Conservation (phyloP, 192 early-diverging fungal species). For the Coemansia sp. region DNA sequence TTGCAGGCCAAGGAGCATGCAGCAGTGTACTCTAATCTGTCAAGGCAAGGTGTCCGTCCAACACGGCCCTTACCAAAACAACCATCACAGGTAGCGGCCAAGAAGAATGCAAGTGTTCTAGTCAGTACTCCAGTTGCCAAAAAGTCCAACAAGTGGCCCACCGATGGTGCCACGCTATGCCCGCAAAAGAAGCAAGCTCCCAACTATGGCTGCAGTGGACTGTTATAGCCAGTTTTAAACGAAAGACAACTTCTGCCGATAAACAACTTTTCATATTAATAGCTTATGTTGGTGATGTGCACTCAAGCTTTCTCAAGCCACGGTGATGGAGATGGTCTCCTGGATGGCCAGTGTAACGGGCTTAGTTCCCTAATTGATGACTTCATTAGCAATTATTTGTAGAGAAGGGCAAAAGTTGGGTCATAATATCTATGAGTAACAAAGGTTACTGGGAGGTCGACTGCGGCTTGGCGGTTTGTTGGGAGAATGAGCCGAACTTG, state of each 20-base stretch:
- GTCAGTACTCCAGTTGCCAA: background rate
- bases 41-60: background rate
- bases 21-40: background rate
- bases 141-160: background rate
- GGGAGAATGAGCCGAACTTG: constrained; percentile 37
- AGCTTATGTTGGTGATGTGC: background rate
- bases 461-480: constrained; percentile 4
- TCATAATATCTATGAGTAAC: background rate
- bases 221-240: background rate
- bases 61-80: background rate
- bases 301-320: no score
- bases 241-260: background rate
- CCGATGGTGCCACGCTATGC: background rate
- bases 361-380: no score
- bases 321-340: no score
- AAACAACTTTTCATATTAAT: background rate
- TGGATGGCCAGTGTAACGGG: no score
- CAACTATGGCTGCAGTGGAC: background rate
- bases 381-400: no score
- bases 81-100: background rate
- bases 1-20: no score
- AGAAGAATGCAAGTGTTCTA: background rate
- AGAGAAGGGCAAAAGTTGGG: no score
- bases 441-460: background rate
- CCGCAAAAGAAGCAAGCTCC: background rate